These are phyloP conservation scores for Mycosphaerella sp. DNA, from an alignment of 2,329 filamentous ascomycete species.

Conservation along the genomic window DNA sequence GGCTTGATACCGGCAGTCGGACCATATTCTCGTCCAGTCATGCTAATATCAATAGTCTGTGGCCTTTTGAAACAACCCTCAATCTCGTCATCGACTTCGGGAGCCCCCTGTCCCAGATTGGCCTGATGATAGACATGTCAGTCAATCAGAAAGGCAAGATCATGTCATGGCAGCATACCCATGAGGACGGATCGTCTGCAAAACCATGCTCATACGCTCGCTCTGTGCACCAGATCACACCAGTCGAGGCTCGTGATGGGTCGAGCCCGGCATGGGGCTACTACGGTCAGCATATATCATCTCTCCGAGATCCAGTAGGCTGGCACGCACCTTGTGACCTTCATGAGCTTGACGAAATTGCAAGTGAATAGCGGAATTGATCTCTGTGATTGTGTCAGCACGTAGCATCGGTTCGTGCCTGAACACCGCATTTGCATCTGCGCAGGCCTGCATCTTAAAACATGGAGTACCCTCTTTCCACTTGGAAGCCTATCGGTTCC, in stretches of 20 bases:
- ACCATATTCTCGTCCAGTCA: constrained; percentile 77
- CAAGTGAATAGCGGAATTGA: constrained; percentile 74
- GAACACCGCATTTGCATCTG: background rate
- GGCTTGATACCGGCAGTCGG: constrained; percentile 92
- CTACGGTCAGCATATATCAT: background rate
- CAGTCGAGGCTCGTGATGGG: constrained; percentile 78
- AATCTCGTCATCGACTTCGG: constrained; percentile 82
- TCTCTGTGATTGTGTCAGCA: constrained; percentile 49
- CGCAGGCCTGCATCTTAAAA: background rate
- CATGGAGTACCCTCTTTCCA: background rate
- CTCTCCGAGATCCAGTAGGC: background rate
- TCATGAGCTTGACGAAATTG: constrained; percentile 87
- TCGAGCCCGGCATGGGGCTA: constrained; percentile 83
- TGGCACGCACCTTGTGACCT: constrained; percentile 56
- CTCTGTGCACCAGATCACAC: constrained; percentile 89
- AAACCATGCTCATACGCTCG: constrained; percentile 85
- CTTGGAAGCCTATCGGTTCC: background rate
- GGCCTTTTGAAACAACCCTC: constrained; percentile 81
- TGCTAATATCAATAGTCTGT: constrained; percentile 66
- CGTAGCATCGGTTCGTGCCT: background rate
- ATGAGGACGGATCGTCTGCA: constrained; percentile 67
- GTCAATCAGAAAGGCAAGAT: no score
- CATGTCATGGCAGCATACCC: constrained; percentile 39
- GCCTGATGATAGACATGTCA: constrained; percentile 39
- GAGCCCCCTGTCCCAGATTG: constrained; percentile 88